phyloP scores from a whole-genome alignment of 1,284 basidiomycete species.

The Tremellales sp. region DNA sequence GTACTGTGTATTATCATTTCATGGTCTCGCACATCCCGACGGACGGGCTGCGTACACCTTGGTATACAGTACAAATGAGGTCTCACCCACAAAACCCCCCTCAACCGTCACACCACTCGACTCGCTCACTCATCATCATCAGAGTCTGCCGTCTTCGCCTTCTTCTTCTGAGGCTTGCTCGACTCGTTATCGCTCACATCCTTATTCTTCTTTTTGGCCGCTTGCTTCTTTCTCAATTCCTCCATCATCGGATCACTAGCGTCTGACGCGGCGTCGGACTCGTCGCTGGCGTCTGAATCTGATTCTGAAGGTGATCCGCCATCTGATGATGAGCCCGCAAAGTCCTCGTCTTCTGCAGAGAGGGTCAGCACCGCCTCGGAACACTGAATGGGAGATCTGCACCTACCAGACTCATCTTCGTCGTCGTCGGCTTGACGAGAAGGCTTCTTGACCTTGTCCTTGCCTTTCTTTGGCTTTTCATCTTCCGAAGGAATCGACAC shows the following conservation, averaged over 20 bases:
- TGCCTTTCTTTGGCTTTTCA: slow-evolving; percentile 26
- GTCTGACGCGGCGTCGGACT: slow-evolving; percentile 55
- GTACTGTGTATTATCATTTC: no score
- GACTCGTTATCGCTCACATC: slow-evolving; percentile 26
- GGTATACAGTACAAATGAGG: no score
- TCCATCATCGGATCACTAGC: slow-evolving; percentile 61
- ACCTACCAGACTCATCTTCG: slow-evolving; percentile 74
- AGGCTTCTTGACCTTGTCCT: slow-evolving; percentile 51
- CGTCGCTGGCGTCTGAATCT: slow-evolving; percentile 59
- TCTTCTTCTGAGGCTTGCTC: slow-evolving; percentile 39
- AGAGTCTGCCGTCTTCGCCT: slow-evolving; percentile 31
- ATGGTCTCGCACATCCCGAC: no score
- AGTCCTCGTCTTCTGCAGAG: slow-evolving; percentile 70
- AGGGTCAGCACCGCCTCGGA: neutral
- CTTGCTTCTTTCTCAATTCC: slow-evolving; percentile 55
- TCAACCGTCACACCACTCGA: no score
- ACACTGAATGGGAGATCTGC: neutral
- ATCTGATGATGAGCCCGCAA: slow-evolving; percentile 77
- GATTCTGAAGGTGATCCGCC: slow-evolving; percentile 74
- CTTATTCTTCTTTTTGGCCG: slow-evolving; percentile 54
- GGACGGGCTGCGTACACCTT: no score
- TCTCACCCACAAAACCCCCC: no score
- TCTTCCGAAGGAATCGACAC: slow-evolving; percentile 35
- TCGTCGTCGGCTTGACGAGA: slow-evolving; percentile 58
- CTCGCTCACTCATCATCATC: neutral